Evolutionary conservation across 1,284 basidiomycete species (phyloP).

Genomic region (Erythrobasidium hasegawianum): DNA sequence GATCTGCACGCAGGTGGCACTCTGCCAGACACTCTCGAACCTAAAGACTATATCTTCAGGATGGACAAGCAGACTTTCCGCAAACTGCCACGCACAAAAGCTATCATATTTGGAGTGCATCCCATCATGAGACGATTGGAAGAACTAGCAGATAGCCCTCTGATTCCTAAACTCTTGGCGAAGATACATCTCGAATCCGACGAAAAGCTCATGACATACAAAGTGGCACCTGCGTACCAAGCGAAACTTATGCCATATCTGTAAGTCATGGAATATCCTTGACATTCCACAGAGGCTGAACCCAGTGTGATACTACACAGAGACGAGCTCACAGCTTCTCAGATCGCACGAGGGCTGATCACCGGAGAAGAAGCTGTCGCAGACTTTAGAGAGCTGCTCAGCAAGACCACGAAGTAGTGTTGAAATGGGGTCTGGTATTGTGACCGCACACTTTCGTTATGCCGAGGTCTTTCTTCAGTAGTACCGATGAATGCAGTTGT

Average conservation of each 20-base stretch:
- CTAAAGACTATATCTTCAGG: slow-evolving; percentile 41
- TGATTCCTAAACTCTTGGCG: slow-evolving; percentile 51
- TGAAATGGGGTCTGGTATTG: too few species aligned
- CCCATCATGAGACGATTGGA: slow-evolving; percentile 51
- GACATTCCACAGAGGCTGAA: neutral
- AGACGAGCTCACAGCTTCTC: slow-evolving; percentile 48
- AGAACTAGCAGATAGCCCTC: slow-evolving; percentile 50
- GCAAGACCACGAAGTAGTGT: too few species aligned
- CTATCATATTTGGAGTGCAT: slow-evolving; percentile 53
- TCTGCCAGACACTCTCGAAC: slow-evolving; percentile 48
- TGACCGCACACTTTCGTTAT: too few species aligned
- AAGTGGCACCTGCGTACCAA: slow-evolving; percentile 49
- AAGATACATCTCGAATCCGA: slow-evolving; percentile 50
- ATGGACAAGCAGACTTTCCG: slow-evolving; percentile 51
- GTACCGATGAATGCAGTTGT: too few species aligned
- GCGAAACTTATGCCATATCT: slow-evolving; percentile 51
- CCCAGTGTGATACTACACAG: too few species aligned
- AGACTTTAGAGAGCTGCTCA: slow-evolving; percentile 37
- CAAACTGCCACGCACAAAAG: slow-evolving; percentile 51
- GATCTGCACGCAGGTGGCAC: slow-evolving; percentile 45
- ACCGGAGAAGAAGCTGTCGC: slow-evolving; percentile 41
- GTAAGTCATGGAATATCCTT: neutral
- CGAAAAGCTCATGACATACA: slow-evolving; percentile 51
- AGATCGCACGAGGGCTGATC: slow-evolving; percentile 51
- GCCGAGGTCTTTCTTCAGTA: too few species aligned